A percentile compares a stretch with the other conserved stretches of the same genome.
Conservation (phyloP, 306 rosid species). For the Vigna trinervia region DNA sequence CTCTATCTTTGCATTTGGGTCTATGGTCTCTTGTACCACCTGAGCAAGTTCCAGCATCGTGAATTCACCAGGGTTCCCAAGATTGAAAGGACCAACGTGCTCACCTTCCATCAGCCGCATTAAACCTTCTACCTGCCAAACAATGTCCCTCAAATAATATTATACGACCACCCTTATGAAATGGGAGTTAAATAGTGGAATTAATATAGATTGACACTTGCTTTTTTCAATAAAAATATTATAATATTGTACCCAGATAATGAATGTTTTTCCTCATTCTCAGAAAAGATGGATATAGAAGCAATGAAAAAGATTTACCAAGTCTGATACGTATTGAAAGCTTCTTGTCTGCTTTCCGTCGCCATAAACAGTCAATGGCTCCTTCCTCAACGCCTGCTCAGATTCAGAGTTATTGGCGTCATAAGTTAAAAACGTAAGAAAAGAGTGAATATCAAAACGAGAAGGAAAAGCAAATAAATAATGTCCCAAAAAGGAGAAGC, state of each 20-base stretch:
- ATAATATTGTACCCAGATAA: too few relatives aligned
- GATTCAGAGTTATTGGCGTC: not conserved
- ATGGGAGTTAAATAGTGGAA: too few relatives aligned
- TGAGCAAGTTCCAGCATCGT: slow-evolving; percentile 98
- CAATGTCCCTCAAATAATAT: too few relatives aligned
- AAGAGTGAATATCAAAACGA: too few relatives aligned
- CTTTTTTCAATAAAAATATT: too few relatives aligned
- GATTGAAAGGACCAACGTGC: slow-evolving; percentile 97
- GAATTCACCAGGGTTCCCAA: slow-evolving; percentile 98
- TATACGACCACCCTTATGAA: too few relatives aligned
- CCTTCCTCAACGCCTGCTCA: slow-evolving; percentile 83
- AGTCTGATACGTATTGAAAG: slow-evolving; percentile 92
- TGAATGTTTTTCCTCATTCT: too few relatives aligned
- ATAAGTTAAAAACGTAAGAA: not conserved
- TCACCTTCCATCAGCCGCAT: slow-evolving; percentile 91
- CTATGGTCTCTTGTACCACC: slow-evolving; percentile 93
- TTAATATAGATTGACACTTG: too few relatives aligned
- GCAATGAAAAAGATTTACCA: slow-evolving; percentile 55
- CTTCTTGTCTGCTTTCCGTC: slow-evolving; percentile 97
- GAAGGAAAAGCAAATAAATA: not conserved
- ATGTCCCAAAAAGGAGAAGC: not conserved
- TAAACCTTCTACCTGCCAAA: slow-evolving; percentile 80
- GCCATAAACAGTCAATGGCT: slow-evolving; percentile 95
- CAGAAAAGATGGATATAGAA: not conserved
- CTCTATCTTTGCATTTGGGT: slow-evolving; percentile 86